Base-by-base conservation (phyloP, 306 rosid genomes). In the Hippophae rhamnoides region DNA sequence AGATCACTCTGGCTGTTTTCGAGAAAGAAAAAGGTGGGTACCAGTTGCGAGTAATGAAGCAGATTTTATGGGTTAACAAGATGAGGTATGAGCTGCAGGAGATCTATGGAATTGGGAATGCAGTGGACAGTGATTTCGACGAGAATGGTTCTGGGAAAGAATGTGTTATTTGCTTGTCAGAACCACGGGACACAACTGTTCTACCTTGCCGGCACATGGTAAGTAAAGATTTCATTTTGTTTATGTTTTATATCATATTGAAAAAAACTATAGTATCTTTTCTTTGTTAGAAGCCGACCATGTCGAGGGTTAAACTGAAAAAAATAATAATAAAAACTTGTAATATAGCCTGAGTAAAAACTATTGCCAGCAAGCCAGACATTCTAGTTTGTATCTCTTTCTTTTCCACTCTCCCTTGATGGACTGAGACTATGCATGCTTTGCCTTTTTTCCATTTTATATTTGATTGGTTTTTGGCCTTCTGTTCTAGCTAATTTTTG, bases 131-230 rank as follows among this genome's bases (percentile, higher is more conserved):
- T 52, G 78, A 79, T 52, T 43, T 52, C 40, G 67, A 52, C n/a
- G 79, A 60, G 31, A 65, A 56, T 45, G 75, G 74, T 11, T 62
- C 75, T 61, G 81, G 78, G 18, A 67, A 78, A 51, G 78, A 75
- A 59, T 76, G 84, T 56, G 72, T 79, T 43, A 65, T 75, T 61
- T 75, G 84, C 78, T 64, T 79, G 75, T 69, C 84, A 27, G 78
- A 75, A 57, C 81, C 84, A n/a, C 81, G 76, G 3, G 81, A 75
- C 56, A 75, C 77, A 68, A 64, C 74, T 9, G 74, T 72, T 14
- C 81, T 79, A 51, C 84, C 84, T 43, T 79, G 84, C 72, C 79
- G 84, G 61, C 84, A 75, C 66, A 79, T 76, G 84, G 84, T 79
- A 72, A 9, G 23, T 65, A 12, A 10, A 14, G 9, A 55, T 56